Evolutionary conservation across 176 grass and related monocot species (phyloP).

Genomic region (Juncus effusus): DNA sequence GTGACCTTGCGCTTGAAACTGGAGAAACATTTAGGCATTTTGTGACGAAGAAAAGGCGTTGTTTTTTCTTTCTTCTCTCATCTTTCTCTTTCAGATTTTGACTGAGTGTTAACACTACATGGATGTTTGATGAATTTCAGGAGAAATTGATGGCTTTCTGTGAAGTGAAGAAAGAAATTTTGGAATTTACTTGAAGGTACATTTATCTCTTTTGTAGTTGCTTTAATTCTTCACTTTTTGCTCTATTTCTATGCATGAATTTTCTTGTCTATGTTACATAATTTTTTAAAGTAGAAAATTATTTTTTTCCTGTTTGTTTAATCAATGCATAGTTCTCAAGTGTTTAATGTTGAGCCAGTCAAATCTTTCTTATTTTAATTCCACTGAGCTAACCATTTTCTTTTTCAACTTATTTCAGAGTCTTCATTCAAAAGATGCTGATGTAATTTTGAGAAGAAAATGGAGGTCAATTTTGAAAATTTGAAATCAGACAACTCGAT

Average conservation of each 20-base stretch:
- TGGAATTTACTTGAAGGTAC: constrained; percentile 21
- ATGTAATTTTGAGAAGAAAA: constrained; percentile 22
- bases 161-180: background rate
- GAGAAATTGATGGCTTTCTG: background rate
- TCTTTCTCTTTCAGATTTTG: constrained; percentile 23
- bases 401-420: constrained; percentile 7
- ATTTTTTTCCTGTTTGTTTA: too few relatives aligned
- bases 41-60: background rate
- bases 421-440: constrained; percentile 15
- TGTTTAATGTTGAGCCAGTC: background rate
- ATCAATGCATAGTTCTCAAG: too few relatives aligned
- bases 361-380: constrained; percentile 2
- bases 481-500: constrained; percentile 38
- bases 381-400: background rate
- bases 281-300: too few relatives aligned
- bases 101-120: background rate
- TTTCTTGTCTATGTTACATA: background rate
- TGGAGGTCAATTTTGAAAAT: constrained; percentile 39
- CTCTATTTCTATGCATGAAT: background rate
- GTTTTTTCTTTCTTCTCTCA: constrained; percentile 10
- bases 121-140: background rate
- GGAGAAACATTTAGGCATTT: too few relatives aligned
- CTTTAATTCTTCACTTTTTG: background rate
- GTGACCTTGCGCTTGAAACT: constrained; percentile 14
- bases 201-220: background rate